A percentile compares a stretch with the other conserved stretches of the same genome.
phyloP scores from a whole-genome alignment of 805 yeast species.

The Cyberlindnera xishuangbannaensis region DNA sequence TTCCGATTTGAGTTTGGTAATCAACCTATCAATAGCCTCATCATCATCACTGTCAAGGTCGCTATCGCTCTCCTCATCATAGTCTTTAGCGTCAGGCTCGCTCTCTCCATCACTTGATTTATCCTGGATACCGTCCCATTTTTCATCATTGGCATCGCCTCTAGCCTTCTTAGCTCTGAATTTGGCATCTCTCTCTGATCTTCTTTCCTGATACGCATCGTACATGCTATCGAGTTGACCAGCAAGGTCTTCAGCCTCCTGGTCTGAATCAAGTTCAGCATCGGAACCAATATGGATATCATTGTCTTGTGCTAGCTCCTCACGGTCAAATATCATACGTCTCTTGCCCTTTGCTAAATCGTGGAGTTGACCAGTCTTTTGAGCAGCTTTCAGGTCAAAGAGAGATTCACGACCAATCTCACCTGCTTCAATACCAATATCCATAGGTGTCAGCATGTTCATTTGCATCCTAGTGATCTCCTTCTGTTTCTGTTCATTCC shows the following conservation, averaged over 20 bases:
- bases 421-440: constrained; percentile 91
- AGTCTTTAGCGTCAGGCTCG: constrained; percentile 34
- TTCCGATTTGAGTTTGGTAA: constrained; percentile 50
- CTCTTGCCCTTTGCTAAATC: constrained; percentile 74
- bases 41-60: constrained; percentile 60
- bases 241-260: constrained; percentile 65
- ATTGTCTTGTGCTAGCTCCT: constrained; percentile 47
- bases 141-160: constrained; percentile 70
- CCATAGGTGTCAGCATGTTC: constrained; percentile 91
- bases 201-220: constrained; percentile 56
- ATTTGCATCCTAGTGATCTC: constrained; percentile 89
- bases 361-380: constrained; percentile 75
- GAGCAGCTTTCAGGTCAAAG: constrained; percentile 80
- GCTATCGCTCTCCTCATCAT: constrained; percentile 32
- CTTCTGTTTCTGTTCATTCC: constrained; percentile 79
- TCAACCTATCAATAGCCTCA: constrained; percentile 56
- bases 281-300: constrained; percentile 53
- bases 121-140: constrained; percentile 70
- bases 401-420: constrained; percentile 70
- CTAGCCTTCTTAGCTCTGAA: constrained; percentile 64
- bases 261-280: constrained; percentile 37
- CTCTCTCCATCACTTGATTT: constrained; percentile 33
- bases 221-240: constrained; percentile 82
- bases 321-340: constrained; percentile 49
- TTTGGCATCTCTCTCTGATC: constrained; percentile 64